Evolutionary conservation across 495 filamentous ascomycete genomes (phyloP).

Genomic region (Neurospora tetrasperma): DNA sequence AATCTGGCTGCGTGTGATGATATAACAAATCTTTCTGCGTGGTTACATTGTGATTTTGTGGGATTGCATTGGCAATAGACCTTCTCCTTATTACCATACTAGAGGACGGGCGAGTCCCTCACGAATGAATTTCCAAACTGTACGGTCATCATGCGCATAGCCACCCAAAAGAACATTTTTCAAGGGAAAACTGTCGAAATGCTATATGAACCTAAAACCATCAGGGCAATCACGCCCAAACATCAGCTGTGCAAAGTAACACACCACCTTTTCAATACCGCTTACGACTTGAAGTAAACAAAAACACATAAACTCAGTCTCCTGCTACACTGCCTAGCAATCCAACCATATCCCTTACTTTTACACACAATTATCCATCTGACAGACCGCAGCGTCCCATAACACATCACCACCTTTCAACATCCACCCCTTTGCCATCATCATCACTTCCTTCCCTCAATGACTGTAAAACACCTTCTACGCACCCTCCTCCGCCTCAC

Average conservation of each 20-base stretch:
- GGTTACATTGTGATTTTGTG: too few species aligned
- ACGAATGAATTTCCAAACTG: not conserved
- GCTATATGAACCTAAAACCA: not conserved
- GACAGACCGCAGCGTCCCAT: not conserved
- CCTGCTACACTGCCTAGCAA: not conserved
- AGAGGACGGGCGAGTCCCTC: not conserved
- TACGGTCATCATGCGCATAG: not conserved
- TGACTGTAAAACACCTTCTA: not conserved
- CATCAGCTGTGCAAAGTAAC: not conserved
- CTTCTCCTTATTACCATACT: not conserved
- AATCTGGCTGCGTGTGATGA: not conserved
- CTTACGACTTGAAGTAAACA: not conserved
- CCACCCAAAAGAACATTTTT: not conserved
- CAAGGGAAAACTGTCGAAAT: not conserved
- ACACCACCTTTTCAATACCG: not conserved
- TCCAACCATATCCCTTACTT: not conserved
- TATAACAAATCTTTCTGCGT: not conserved
- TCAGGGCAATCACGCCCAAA: not conserved
- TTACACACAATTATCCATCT: not conserved
- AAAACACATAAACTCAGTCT: not conserved
- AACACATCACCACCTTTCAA: not conserved
- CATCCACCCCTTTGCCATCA: not conserved
- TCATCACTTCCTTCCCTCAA: not conserved
- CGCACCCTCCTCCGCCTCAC: conserved; percentile 26
- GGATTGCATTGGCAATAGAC: too few species aligned